Evolutionary conservation across 2,329 filamentous ascomycete genomes (phyloP).

Genomic region (Anthostomella pinea): DNA sequence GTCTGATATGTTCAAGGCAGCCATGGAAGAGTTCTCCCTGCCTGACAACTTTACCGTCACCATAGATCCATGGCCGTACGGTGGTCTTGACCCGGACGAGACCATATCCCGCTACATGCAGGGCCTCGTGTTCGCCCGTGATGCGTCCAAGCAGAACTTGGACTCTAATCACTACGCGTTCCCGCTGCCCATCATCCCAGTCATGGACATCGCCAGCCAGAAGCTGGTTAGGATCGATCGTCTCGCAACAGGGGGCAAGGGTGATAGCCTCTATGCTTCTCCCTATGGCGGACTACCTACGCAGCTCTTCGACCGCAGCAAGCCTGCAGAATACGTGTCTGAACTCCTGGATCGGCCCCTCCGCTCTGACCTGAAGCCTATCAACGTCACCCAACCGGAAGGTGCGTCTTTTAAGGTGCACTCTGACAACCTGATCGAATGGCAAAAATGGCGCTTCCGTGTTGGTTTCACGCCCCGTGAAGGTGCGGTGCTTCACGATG

Average conservation of each 20-base stretch:
- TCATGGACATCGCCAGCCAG: constrained; percentile 56
- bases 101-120: constrained; percentile 45
- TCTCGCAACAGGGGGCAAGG: constrained; percentile 46
- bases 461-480: constrained; percentile 61
- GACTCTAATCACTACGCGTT: constrained; percentile 63
- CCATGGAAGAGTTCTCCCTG: constrained; percentile 44
- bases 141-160: constrained; percentile 40
- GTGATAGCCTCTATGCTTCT: constrained; percentile 42
- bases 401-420: constrained; percentile 33
- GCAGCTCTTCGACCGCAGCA: constrained; percentile 44
- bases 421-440: constrained; percentile 29
- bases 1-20: constrained; percentile 45
- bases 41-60: constrained; percentile 42
- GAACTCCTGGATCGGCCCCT: constrained; percentile 47
- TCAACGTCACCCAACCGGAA: constrained; percentile 65
- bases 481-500: constrained; percentile 60
- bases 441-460: constrained; percentile 55
- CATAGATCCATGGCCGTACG: constrained; percentile 68
- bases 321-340: constrained; percentile 45
- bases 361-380: constrained; percentile 60
- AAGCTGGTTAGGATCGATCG: constrained; percentile 56
- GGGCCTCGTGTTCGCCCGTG: constrained; percentile 47
- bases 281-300: constrained; percentile 37
- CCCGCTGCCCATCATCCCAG: constrained; percentile 56
- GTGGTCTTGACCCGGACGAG: constrained; percentile 40